Evolutionary conservation across 108 stramenopile species (phyloP), one percentile per base, ranked within the genome.

Genomic region (Fragilaria crotonensis): DNA sequence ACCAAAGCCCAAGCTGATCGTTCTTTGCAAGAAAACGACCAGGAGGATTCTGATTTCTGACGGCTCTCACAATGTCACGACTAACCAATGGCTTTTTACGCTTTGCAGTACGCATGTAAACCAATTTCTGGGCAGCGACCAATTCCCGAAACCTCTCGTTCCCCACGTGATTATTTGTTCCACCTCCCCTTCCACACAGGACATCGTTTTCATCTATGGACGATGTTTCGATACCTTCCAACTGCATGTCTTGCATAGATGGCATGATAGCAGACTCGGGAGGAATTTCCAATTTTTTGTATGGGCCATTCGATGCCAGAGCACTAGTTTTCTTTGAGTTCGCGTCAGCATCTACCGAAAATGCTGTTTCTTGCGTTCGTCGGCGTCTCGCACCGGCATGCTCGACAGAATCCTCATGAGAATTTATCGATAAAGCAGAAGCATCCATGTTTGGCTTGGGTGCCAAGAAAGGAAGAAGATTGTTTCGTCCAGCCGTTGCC

Each of bases 131-230:
- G 45, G 77, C 45, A 41, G 73, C 70, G 33, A 89, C 78, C 0
- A 89, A 53, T 7, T 71, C 52, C 25, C 81, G 76, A 59, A 79
- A 89, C 11, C 48, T 53, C 57, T 78, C 67, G 61, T 89, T 89
- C 0, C 87, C 87, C 4, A 80, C 63, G 54, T 85, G 84, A 46
- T 70, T 75, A 63, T 78, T 80, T 4, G 79, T 79, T 25, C 73
- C 76, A 23, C 80, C 82, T 14, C 87, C 87, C 25, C 87, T 73
- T 32, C 87, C 87, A 48, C 82, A 81, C 30, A 89, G 64, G 33
- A 78, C 67, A 46, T 82, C 77, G 32, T 56, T 66, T 60, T 70
- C 32, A 3, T 28, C 26, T n/a, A 52, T 52, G n/a, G 23, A 22
- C 45, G 19, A 21, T 2, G 4, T 46, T 21, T 19, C 20, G 22